phyloP scores from a whole-genome alignment of 2,329 filamentous ascomycete genomes.

The Emericellopsis cladophorae region DNA sequence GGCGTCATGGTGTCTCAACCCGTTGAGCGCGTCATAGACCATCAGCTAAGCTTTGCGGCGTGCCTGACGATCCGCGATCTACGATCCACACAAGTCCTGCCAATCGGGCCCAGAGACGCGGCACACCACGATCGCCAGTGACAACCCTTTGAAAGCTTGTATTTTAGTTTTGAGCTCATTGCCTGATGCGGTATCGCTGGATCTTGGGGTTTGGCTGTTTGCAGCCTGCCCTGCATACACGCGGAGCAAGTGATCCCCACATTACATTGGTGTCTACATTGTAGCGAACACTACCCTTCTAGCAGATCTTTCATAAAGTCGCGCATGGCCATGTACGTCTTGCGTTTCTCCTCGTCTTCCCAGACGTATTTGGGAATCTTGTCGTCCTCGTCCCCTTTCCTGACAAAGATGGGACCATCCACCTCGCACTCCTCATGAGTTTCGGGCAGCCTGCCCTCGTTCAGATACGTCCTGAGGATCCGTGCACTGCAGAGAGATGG shows the following conservation, averaged over 20 bases:
- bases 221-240: too few species aligned
- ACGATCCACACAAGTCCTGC: too few species aligned
- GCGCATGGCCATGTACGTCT: background rate
- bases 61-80: too few species aligned
- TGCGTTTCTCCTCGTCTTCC: background rate
- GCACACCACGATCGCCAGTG: too few species aligned
- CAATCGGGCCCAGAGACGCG: too few species aligned
- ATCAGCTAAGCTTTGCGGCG: background rate
- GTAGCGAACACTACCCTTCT: too few species aligned
- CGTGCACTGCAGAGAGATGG: slow-evolving; percentile 21
- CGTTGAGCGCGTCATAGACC: background rate
- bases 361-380: background rate
- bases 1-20: background rate
- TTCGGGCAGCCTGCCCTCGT: slow-evolving; percentile 22
- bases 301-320: background rate
- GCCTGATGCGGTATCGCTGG: too few species aligned
- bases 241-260: too few species aligned
- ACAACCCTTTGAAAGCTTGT: too few species aligned
- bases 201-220: too few species aligned
- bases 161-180: too few species aligned
- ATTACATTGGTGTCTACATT: too few species aligned
- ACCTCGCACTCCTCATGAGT: slow-evolving; percentile 21
- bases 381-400: background rate
- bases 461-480: slow-evolving; percentile 21
- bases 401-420: slow-evolving; percentile 18